Evolutionary conservation across 2,329 filamentous ascomycete species (phyloP), one percentile per base, ranked within the genome.

Genomic region (Diaporthe destruens): DNA sequence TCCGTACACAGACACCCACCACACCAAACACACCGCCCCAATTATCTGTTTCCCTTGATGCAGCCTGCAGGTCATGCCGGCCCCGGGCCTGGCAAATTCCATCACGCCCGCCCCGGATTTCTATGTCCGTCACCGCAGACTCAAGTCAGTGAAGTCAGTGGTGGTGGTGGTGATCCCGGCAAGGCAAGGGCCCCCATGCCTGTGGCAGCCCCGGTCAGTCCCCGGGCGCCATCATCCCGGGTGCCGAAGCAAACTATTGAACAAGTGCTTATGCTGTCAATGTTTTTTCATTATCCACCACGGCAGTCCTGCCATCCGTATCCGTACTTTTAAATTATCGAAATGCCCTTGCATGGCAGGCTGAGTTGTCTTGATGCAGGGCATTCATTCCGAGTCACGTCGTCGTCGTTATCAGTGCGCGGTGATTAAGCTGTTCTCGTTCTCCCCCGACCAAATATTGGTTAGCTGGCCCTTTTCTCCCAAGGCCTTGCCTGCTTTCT

Each of bases 31-130:
- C 61, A 53, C 61, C 32, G 47, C 47, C 47, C 47, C 47, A 16
- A 49, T 36, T 47, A 53, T 39, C n/a, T 3, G 23, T 36, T n/a
- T 51, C 42, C 29, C 34, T 20, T 23, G 18, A 63, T 49, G 59
- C 59, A 49, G 25, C 39, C 32, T 49, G 59, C 59, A 49, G 25
- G 57, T 47, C 39, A 44, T 61, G 39, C 39, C 11, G 57, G 57
- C 47, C 18, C 18, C 23, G n/a, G 25, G 57, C 25, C 42, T 32
- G 39, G 18, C 42, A 47, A 1, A 42, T n/a, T 49, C n/a, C 8
- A 23, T 25, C 11, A n/a, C n/a, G 47, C 47, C 47, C 29, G 29
- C 12, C n/a, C 8, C n/a, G 47, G 44, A 11, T 23, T 12, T 12
- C 11, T 12, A 39, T 39, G 36, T 39, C 36, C 36, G 36, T 16